Evolutionary conservation across 78 protist genomes (phyloP).

Genomic region (Pigoraptor vietnamica): DNA sequence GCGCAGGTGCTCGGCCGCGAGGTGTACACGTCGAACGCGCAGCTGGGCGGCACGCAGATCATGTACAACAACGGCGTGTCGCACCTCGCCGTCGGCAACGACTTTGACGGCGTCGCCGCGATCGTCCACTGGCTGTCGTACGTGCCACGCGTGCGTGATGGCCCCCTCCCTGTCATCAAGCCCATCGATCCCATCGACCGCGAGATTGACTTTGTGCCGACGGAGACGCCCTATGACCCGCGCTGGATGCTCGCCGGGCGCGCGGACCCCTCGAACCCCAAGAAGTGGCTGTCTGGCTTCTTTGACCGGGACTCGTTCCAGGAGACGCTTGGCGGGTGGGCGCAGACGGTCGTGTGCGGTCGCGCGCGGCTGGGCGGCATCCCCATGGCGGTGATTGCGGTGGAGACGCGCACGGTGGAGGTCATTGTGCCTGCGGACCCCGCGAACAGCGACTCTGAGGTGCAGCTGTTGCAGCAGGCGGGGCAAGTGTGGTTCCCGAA

Average conservation of each 20-base stretch:
- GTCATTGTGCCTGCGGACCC: slow-evolving; percentile 90
- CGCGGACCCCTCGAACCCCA: neutral
- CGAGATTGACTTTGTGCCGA: slow-evolving; percentile 62
- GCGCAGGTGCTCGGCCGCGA: slow-evolving; percentile 57
- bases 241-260: slow-evolving; percentile 75
- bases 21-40: slow-evolving; percentile 87
- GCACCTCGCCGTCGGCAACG: slow-evolving; percentile 72
- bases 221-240: slow-evolving; percentile 74
- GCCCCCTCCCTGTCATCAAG: slow-evolving; percentile 33
- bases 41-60: slow-evolving; percentile 94
- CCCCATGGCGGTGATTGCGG: slow-evolving; percentile 92
- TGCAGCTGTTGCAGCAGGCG: slow-evolving; percentile 64
- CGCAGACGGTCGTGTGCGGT: slow-evolving; percentile 88
- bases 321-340: slow-evolving; percentile 92
- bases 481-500: slow-evolving; percentile 95
- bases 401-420: slow-evolving; percentile 85
- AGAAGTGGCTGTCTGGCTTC: slow-evolving; percentile 73
- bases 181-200: slow-evolving; percentile 64
- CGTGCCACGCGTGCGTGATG: slow-evolving; percentile 52
- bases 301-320: slow-evolving; percentile 83
- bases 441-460: slow-evolving; percentile 77
- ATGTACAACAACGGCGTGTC: slow-evolving; percentile 94
- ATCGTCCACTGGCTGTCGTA: slow-evolving; percentile 83
- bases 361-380: slow-evolving; percentile 95
- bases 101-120: slow-evolving; percentile 68